phyloP scores from a whole-genome alignment of 306 rosid genomes.

The apple (Malus domestica) region ASM211411v1 NC_041805.1:10875001-10875500 shows the following conservation, averaged over 20 bases:
- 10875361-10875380: not conserved
- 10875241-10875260: not conserved
- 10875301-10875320: not conserved
- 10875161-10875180: constrained; percentile 77
- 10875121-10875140: constrained; percentile 95
- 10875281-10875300: not conserved
- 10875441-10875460: not conserved
- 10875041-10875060: not conserved
- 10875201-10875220: not conserved
- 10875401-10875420: not conserved
- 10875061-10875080: constrained; percentile 11
- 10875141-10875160: constrained; percentile 65
- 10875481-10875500: not conserved
- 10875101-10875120: constrained; percentile 88
- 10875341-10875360: not conserved
- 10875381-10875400: not conserved
- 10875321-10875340: not conserved
- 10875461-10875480: not conserved
- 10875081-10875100: constrained; percentile 61
- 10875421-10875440: not conserved
- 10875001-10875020: constrained; percentile 16
- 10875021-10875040: not conserved
- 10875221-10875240: not conserved
- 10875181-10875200: constrained; percentile 23
- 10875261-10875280: not conserved